Evolutionary conservation across 208 protist species (phyloP).

Genomic region (Crithidia acanthocephali): DNA sequence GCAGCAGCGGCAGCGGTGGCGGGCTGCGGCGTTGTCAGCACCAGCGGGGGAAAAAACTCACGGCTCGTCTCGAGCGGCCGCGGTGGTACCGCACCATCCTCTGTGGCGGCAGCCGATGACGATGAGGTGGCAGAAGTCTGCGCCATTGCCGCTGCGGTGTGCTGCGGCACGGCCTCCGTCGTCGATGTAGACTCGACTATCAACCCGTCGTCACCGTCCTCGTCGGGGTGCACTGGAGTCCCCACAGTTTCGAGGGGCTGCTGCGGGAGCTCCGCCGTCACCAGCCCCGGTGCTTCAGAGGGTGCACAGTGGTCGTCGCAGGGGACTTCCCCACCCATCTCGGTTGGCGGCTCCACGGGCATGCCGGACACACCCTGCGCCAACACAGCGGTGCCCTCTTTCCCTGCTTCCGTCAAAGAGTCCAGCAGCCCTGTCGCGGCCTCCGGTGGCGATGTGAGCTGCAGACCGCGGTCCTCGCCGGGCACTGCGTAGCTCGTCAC

Average conservation of each 20-base stretch:
- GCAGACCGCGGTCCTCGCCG: not conserved
- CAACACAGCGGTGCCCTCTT: not conserved
- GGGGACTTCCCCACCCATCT: not conserved
- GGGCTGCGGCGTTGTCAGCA: not conserved
- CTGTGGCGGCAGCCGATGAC: no score
- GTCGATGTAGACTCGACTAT: no score
- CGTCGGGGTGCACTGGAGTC: no score
- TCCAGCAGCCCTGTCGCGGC: no score
- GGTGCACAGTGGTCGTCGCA: no score
- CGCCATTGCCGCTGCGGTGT: no score
- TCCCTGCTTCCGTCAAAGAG: not conserved
- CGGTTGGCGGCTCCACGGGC: not conserved
- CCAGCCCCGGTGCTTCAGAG: no score
- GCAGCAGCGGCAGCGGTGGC: no score
- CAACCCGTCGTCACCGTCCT: no score
- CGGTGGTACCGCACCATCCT: not conserved
- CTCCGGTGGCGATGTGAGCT: not conserved
- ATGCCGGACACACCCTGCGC: not conserved
- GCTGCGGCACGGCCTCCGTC: not conserved
- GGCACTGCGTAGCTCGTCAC: slow-evolving; percentile 2
- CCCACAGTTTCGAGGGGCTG: no score
- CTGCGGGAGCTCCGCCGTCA: no score
- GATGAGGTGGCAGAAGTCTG: no score
- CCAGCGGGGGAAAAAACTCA: not conserved
- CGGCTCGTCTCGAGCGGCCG: not conserved